A percentile compares a stretch with the other conserved stretches of the same genome.
phyloP scores from a whole-genome alignment of 305 asterid species.

The Fraxinus paxiana region DNA sequence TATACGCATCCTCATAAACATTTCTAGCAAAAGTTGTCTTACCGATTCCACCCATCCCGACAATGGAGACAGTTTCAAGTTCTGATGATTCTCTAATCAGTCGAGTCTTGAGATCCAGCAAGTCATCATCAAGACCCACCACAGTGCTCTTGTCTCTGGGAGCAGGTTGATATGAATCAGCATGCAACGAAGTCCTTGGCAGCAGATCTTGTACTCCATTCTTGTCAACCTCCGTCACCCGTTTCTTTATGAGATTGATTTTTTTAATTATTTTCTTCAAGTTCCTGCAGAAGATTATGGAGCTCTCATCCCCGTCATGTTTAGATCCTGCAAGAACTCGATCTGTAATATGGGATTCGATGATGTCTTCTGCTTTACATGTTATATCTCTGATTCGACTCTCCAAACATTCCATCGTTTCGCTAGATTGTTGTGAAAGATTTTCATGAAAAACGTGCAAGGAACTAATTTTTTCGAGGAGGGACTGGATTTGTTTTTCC shows the following conservation, averaged over 20 bases:
- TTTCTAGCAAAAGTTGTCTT: not conserved
- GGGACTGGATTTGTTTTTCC: not conserved
- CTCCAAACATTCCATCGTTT: not conserved
- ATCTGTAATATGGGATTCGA: not conserved
- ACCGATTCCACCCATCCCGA: not conserved
- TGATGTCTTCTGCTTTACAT: not conserved
- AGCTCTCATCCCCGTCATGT: not conserved
- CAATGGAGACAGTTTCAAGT: not conserved
- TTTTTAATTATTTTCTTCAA: not conserved
- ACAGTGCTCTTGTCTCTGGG: not conserved
- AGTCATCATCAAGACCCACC: not conserved
- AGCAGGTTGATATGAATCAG: not conserved
- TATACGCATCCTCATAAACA: not conserved
- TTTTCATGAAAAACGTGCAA: not conserved
- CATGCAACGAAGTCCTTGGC: not conserved
- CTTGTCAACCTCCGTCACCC: not conserved
- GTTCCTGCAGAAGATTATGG: not conserved
- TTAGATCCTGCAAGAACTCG: not conserved
- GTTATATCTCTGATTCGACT: not conserved
- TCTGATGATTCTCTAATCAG: not conserved
- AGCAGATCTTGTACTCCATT: not conserved
- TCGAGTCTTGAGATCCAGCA: not conserved
- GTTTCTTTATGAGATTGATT: not conserved
- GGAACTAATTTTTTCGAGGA: not conserved
- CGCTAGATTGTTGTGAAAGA: not conserved